Conservation (phyloP, 148 eudicot genomes). For the Chenopodium album region DNA sequence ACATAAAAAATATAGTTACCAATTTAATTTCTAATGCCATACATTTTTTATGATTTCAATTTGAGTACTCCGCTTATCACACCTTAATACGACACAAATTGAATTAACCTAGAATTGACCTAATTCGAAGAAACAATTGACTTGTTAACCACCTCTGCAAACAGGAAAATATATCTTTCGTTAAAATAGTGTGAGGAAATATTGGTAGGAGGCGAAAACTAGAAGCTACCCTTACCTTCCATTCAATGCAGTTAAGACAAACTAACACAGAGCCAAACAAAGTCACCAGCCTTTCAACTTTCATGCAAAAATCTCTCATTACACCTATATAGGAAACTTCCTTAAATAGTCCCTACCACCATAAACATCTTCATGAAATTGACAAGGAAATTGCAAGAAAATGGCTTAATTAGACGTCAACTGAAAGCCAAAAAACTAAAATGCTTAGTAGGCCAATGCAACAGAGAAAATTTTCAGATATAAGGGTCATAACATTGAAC, state of each 20-base stretch:
- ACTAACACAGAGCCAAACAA: neutral
- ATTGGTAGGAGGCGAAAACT: neutral
- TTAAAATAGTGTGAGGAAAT: neutral
- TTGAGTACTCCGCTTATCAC: too few species aligned
- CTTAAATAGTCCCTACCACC: neutral
- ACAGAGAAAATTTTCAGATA: neutral
- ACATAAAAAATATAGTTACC: too few species aligned
- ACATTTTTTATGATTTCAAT: too few species aligned
- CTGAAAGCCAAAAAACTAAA: neutral
- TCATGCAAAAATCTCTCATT: neutral
- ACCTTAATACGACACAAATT: too few species aligned
- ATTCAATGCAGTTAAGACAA: conserved; percentile 1
- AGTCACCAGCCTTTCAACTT: conserved; percentile 18
- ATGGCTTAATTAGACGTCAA: neutral
- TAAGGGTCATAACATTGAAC: neutral
- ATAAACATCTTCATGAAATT: neutral
- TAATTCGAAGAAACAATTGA: too few species aligned
- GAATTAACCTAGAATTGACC: too few species aligned
- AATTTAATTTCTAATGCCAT: too few species aligned
- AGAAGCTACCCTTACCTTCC: conserved; percentile 18
- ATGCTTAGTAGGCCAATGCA: neutral
- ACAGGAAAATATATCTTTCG: too few species aligned
- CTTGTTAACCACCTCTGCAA: too few species aligned
- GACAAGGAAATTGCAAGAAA: neutral
- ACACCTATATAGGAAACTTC: conserved; percentile 3